Base-by-base conservation (phyloP, 208 protist species). In the Crithidia thermophila region DNA sequence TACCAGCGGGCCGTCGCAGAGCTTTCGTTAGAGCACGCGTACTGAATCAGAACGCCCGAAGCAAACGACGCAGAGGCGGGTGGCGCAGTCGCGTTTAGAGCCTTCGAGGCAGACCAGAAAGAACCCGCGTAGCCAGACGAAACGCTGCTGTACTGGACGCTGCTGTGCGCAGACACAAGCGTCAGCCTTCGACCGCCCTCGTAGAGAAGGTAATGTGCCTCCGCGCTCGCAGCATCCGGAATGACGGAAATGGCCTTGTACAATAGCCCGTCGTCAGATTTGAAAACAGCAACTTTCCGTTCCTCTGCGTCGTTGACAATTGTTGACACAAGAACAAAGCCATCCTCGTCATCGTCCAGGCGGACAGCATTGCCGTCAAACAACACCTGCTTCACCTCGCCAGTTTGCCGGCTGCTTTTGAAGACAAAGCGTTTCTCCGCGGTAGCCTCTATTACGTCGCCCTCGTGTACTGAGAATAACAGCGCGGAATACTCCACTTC, bases 311-410 rank as follows among this genome's bases (percentile, higher is more conserved):
- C 67, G 21, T 73, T 65, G 14, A 75, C 46, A 4, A 81, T 42
- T 14, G 77, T 73, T 20, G 74, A 79, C 25, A 84, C 80, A 61
- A 82, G 81, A 43, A 88, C n/a, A 39, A 88, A 83, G 5, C 50
- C 47, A 27, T 68, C 52, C n/a, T 75, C 52, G 27, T 85, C 50
- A 25, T 86, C 75, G 23, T 76, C 59, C 16, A 81, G 30, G 56
- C 64, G 67, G 25, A 87, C 11, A 16, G 75, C 68, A 34, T 82
- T 84, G 10, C 81, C 80, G 40, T 77, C 74, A 62, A 90, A 85
- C 25, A 66, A 56, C 63, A 87, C 70, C 34, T 75, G 60, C 16
- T 43, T 72, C 6, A 81, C 23, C 16, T 63, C 60, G 6, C 75
- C 75, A 16, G 46, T 61, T 8, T 52, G 34, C 31, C 58, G 56